These are phyloP conservation scores for Mycosphaerelloides madeirae DNA, from an alignment of 2,329 filamentous ascomycete species.

Conservation along the genomic window DNA sequence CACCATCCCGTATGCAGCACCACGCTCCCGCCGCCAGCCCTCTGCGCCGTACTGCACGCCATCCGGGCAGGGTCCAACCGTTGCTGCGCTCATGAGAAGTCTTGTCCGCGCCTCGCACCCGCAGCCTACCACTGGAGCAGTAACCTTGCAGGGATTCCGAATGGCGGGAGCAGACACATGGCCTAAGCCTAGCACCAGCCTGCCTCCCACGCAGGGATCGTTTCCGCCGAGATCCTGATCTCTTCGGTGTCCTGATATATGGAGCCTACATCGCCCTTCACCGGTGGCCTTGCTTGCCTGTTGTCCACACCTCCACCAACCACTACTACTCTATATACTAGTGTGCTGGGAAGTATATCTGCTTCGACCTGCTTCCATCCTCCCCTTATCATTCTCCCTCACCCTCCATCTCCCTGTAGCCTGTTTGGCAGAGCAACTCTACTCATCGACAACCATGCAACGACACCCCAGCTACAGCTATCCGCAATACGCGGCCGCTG, in stretches of 20 bases:
- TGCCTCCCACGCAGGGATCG: conserved; percentile 13
- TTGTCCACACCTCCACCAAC: conserved; percentile 2
- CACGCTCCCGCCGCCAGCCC: background rate
- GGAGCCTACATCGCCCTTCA: conserved; percentile 16
- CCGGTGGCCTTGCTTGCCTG: conserved; percentile 8
- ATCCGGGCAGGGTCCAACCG: conserved; percentile 8
- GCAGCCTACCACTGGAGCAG: background rate
- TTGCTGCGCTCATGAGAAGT: conserved; percentile 1
- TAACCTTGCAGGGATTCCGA: conserved; percentile 10
- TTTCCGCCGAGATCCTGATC: conserved; percentile 20
- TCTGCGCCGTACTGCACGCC: conserved; percentile 5
- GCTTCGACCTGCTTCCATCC: background rate
- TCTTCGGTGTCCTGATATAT: conserved; percentile 20
- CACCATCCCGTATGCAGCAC: background rate
- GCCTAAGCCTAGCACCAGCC: conserved; percentile 7
- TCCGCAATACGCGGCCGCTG: conserved; percentile 33
- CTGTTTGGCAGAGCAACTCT: background rate
- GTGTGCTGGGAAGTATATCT: background rate
- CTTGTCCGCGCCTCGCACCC: conserved; percentile 1
- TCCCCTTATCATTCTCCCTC: background rate
- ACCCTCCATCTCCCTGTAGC: background rate
- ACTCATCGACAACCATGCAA: conserved; percentile 33
- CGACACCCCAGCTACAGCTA: conserved; percentile 44
- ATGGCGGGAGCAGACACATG: conserved; percentile 13
- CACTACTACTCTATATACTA: conserved; percentile 6